These are phyloP conservation scores for Hydrangea macrophylla DNA, from an alignment of 148 eudicot genomes.

Conservation along the genomic window DNA sequence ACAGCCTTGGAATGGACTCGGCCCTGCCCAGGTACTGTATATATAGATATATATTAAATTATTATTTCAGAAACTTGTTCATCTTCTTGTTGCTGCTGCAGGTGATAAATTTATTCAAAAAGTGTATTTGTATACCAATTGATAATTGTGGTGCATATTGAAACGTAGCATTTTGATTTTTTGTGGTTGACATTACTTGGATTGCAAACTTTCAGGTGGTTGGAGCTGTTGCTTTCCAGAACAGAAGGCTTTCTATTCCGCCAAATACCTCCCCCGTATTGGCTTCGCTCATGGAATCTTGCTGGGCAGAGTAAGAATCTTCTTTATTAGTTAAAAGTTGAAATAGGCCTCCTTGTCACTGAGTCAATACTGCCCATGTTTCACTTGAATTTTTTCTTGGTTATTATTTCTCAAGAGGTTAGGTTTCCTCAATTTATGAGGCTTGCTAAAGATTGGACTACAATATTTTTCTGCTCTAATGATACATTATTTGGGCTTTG, in stretches of 20 bases:
- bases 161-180: not conserved
- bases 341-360: not conserved
- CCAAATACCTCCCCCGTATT: slow-evolving; percentile 64
- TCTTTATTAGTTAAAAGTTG: not conserved
- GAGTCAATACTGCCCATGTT: not conserved
- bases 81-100: not conserved
- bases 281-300: slow-evolving; percentile 86
- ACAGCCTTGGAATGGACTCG: slow-evolving; percentile 95
- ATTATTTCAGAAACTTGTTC: not conserved
- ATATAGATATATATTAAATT: no score
- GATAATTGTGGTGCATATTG: not conserved
- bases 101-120: not conserved
- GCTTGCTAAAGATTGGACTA: not conserved
- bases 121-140: not conserved
- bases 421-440: not conserved
- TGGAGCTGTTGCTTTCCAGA: slow-evolving; percentile 97
- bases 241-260: slow-evolving; percentile 81
- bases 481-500: no score
- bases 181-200: not conserved
- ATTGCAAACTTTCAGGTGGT: slow-evolving; percentile 61
- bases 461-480: not conserved
- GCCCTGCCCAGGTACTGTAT: slow-evolving; percentile 82
- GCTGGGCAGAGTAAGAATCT: slow-evolving; percentile 90
- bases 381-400: no score
- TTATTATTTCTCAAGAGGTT: not conserved